These are phyloP conservation scores for Pycnococcus provasolii DNA, from an alignment of 139 green algal genomes.

Conservation along the genomic window DNA sequence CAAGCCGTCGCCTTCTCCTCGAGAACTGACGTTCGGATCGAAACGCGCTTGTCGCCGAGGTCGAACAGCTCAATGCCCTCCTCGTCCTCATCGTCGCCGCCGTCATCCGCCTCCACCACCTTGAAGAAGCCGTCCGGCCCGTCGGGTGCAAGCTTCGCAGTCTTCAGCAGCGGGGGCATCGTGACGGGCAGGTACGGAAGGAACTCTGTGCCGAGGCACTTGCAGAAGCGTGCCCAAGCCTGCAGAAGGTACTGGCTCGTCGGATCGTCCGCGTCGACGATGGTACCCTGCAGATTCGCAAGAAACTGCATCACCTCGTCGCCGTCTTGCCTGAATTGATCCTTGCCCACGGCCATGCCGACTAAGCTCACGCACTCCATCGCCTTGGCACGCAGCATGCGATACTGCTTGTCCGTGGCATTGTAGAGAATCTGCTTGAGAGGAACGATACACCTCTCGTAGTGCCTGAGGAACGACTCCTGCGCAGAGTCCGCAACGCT, in stretches of 20 bases:
- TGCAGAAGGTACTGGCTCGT: conserved; percentile 51
- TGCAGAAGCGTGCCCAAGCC: conserved; percentile 92
- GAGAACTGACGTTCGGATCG: conserved; percentile 60
- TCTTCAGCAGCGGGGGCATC: conserved; percentile 81
- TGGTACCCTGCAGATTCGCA: conserved; percentile 52
- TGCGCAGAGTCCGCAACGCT: conserved; percentile 79
- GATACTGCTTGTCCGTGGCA: conserved; percentile 56
- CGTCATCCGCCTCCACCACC: conserved; percentile 41
- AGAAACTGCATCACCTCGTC: conserved; percentile 77
- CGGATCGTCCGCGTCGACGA: conserved; percentile 53
- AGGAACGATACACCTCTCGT: conserved; percentile 81
- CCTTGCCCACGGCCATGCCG: conserved; percentile 91
- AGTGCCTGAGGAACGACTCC: conserved; percentile 80
- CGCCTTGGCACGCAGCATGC: conserved; percentile 80
- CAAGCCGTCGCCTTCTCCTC: conserved; percentile 96
- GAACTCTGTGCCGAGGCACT: conserved; percentile 89
- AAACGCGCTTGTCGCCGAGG: conserved; percentile 61
- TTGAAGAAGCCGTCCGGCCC: conserved; percentile 36
- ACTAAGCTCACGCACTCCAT: conserved; percentile 95
- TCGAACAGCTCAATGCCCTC: conserved; percentile 60
- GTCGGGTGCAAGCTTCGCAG: conserved; percentile 69
- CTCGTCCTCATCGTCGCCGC: conserved; percentile 39
- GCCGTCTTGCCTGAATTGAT: conserved; percentile 78
- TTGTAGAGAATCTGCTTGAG: conserved; percentile 68
- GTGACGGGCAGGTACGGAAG: conserved; percentile 84